phyloP scores from a whole-genome alignment of 2,329 filamentous ascomycete species.

The Diatrype stigma region DNA sequence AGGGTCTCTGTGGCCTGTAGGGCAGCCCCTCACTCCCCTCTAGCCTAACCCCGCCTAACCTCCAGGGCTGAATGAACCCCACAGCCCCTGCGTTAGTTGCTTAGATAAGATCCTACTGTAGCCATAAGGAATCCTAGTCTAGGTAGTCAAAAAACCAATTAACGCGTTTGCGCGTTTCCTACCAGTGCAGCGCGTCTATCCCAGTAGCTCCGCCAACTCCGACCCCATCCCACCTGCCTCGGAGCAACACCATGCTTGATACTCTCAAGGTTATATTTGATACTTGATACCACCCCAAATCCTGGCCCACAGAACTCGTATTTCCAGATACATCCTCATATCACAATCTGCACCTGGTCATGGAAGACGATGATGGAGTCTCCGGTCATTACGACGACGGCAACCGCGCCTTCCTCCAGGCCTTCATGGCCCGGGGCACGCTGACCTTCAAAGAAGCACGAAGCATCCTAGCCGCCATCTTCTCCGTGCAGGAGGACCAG shows the following conservation, averaged over 20 bases:
- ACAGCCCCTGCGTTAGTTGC: no score
- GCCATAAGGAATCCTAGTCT: background rate
- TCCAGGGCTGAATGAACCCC: background rate
- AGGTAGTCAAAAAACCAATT: conserved; percentile 1
- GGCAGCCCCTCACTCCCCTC: no score
- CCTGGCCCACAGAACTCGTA: no score
- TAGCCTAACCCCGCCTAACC: no score
- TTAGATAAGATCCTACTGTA: background rate
- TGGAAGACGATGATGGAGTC: conserved; percentile 29
- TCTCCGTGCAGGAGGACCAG: conserved; percentile 47
- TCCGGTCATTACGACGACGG: conserved; percentile 48
- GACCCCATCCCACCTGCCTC: no score
- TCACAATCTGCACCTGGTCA: background rate
- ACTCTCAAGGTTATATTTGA: background rate
- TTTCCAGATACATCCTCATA: no score
- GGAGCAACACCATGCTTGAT: no score
- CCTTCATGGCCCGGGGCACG: conserved; percentile 72
- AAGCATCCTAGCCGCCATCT: conserved; percentile 71
- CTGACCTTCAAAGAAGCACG: conserved; percentile 73
- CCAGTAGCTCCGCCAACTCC: background rate
- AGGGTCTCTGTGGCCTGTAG: no score
- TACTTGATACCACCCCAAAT: no score
- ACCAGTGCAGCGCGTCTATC: background rate
- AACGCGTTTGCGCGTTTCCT: conserved; percentile 5
- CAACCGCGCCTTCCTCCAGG: conserved; percentile 87